Evolutionary conservation across 331 rosid species (phyloP), one percentile per base, ranked within the genome.

Genomic region (Prunus yedoensis): DNA sequence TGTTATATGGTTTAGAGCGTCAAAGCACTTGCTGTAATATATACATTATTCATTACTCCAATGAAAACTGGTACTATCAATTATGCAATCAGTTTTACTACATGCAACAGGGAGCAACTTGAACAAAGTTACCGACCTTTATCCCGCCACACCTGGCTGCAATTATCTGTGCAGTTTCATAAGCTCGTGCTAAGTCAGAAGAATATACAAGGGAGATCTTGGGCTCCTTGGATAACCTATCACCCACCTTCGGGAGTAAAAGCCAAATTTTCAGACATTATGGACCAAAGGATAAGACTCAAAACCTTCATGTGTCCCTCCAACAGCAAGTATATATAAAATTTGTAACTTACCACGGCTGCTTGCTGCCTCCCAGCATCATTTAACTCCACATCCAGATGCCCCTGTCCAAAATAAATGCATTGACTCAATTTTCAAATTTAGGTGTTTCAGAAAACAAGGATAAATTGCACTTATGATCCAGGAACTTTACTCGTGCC

Each of bases 291-390:
- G 58, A 10, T 66, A 51, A 66, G 74, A 25, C 17, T 62, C 56
- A 8, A 23, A 71, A 70, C 35, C 53, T 10, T 21, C 63, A 47
- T 59, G 59, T 56, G 71, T 43, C 83, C 27, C 35, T 68, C 47
- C 35, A 47, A 59, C 16, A 70, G 51, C 20, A 58, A 71, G 74
- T n/a, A n/a, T 41, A 45, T 56, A 71, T 46, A 46, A 43, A 58
- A 27, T 11, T 38, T 23, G 58, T 25, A 85, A 88, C 93, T 87
- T 88, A 94, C 97, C 68, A 83, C 89, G 66, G 77, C 89, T 56
- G 99, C 97, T 85, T 94, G 97, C 79, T 76, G 82, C 80, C 97
- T 90, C 70, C 99, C 99, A 66, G 82, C 89, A 85, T 92, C 97
- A 85, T 92, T 94, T 71, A 92, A 76, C 54, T 89, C 96, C 66